Evolutionary conservation across 805 yeast genomes (phyloP), one percentile per base, ranked within the genome.

Genomic region (Candida gorgasii): DNA sequence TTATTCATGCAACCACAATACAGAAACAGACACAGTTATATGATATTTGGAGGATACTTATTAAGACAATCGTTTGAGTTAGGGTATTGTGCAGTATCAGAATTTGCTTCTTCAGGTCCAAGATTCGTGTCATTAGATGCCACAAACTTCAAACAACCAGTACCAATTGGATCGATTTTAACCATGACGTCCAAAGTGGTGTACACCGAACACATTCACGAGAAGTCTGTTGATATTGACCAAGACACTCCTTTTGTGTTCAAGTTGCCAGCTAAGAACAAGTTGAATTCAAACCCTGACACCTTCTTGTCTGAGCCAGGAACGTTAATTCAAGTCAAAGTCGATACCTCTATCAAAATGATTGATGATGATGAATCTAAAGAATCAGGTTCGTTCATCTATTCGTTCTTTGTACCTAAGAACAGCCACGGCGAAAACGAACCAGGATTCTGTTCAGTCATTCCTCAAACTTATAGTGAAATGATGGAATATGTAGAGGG

Each of bases 1-100:
- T 76, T 84, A 55, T 82, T 89, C 64, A 92, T 90, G 92, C 97
- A 90, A 65, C 97, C 97, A 1, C 97, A 90, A 68, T 90, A 89
- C 68, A 80, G 97, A 66, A 90, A 90, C 70, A 79, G 96, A 61
- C 96, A 90, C 61, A 86, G 95, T 3, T 88, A 85, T 65, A 89
- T 89, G 88, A 87, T 90, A 35, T 90, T 90, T 63, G 98, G 98
- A 54, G 98, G 98, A 20, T 90, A 90, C 57, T 69, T 90, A 57
- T 77, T 90, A 72, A 80, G 97, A 63, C 96, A 89, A 65, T 81
- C 96, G 2, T 90, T 90, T 61, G 98, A 90, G 62, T 77, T 90
- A 55, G 97, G 96, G 1, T 90, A 89, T 60, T 89, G 96, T 65
- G 80, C 92, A 13, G 89, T 96, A 6, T 96, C 96, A 5, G 86